Evolutionary conservation across 1,284 basidiomycete species (phyloP).

Genomic region (Cryptococcus sp.): DNA sequence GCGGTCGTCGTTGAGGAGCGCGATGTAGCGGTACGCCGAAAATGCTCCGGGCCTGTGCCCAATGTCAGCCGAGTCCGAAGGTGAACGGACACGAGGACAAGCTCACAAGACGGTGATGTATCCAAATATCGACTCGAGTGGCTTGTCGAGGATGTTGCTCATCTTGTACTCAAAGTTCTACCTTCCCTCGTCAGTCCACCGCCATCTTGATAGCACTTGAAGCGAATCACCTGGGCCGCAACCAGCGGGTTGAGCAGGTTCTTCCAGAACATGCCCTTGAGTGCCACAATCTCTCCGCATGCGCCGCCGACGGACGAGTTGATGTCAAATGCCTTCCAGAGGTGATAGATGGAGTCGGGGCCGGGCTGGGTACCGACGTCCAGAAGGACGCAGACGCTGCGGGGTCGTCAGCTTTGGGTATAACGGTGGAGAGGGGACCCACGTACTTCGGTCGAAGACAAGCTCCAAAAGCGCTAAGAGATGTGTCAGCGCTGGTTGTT

Average conservation of each 20-base stretch:
- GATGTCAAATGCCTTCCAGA: constrained; percentile 97
- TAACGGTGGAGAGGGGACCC: background rate
- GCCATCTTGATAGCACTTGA: constrained; percentile 55
- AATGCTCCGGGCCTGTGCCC: constrained; percentile 73
- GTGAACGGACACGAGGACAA: background rate
- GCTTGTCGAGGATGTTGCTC: constrained; percentile 88
- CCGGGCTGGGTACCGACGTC: constrained; percentile 94
- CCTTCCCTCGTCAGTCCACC: background rate
- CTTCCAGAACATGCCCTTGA: constrained; percentile 76
- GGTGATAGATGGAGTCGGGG: constrained; percentile 82
- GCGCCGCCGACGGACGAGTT: constrained; percentile 94
- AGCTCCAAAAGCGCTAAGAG: constrained; percentile 36
- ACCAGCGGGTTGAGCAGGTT: constrained; percentile 78
- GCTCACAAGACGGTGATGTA: constrained; percentile 76
- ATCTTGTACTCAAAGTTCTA: constrained; percentile 79
- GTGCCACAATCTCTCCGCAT: constrained; percentile 92
- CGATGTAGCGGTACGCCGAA: constrained; percentile 86
- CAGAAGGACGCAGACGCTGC: constrained; percentile 88
- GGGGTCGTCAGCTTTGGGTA: constrained; percentile 32
- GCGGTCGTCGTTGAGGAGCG: constrained; percentile 74
- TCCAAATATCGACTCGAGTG: constrained; percentile 73
- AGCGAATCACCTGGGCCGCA: constrained; percentile 37
- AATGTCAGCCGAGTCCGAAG: background rate
- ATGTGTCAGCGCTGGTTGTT: constrained; percentile 14
- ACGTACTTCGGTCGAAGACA: constrained; percentile 43